Base-by-base conservation (phyloP, 2,329 filamentous ascomycete genomes). In the Ophiostoma pallidulum region DNA sequence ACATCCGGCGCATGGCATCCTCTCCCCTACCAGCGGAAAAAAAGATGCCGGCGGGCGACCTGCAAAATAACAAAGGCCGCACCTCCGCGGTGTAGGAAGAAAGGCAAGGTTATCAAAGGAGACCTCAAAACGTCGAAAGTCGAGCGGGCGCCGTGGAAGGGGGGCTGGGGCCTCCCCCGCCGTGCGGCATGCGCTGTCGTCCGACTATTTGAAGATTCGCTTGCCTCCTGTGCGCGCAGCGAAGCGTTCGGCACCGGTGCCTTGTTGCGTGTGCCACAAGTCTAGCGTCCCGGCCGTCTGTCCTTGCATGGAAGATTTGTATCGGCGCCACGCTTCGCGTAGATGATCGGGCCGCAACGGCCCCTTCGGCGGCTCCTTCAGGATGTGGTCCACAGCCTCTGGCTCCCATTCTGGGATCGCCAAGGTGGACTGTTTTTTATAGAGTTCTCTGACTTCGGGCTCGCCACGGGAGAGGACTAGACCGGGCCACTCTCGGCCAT, bases 261-360 rank as follows among this genome's bases (percentile, higher is more conserved):
- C 66, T 47, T 78, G 74, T 58, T 83, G 79, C 16, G 71, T 66
- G 54, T 82, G 76, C 76, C 77, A 82, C 13, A 80, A 60, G 54
- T 74, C 69, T 53, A 80, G 68, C 55, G 77, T 72, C 4, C 79
- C 79, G 4, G 79, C 72, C 3, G 77, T 78, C 0, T 79, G 78
- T 29, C 81, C 80, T 57, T 83, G 82, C 4, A 75, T 68, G 20
- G 75, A 69, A 38, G 73, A 62, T 60, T 77, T 82, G 62, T 86
- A 85, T 41, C 84, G 71, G 48, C 84, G 71, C 60, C 84, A 70
- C 5, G 86, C 84, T 62, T 90, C 85, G 18, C 84, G 71, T 39
- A 91, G 63, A 62, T 90, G 85, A 51, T 88, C 85, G 0, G 86
- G 83, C 22, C 82, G 75, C 40, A 91, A 60, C 1, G 85, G 84